Evolutionary conservation across 768 basidiomycete species (phyloP).

Genomic region (Rhizopogon salebrosus): DNA sequence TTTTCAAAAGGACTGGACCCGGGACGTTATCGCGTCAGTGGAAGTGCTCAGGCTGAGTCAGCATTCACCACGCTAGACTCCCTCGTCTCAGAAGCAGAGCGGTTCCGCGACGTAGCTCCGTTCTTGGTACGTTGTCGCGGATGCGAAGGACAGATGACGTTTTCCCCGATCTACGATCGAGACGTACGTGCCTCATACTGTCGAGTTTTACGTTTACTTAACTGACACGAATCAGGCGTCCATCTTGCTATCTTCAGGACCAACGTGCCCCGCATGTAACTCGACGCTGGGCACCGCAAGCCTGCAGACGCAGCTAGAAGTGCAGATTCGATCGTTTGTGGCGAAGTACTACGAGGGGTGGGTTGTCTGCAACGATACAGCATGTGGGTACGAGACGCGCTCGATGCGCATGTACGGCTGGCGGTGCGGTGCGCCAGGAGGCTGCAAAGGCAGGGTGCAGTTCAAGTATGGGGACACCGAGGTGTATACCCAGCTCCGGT

Average conservation of each 20-base stretch:
- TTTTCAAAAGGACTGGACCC: conserved; percentile 50
- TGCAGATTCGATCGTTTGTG: conserved; percentile 76
- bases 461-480: conserved; percentile 75
- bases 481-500: conserved; percentile 88
- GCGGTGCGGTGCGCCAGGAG: conserved; percentile 53
- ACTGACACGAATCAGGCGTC: conserved; percentile 44
- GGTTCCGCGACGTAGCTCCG: conserved; percentile 72
- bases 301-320: conserved; percentile 79
- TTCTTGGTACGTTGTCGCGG: conserved; percentile 73
- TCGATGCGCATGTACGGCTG: conserved; percentile 92
- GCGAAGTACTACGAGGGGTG: conserved; percentile 84
- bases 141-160: conserved; percentile 59
- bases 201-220: neutral
- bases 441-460: conserved; percentile 9
- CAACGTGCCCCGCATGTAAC: conserved; percentile 67
- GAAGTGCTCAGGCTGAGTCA: conserved; percentile 47
- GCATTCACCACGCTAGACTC: conserved; percentile 81
- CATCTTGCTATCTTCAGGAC: conserved; percentile 59
- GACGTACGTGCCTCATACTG: conserved; percentile 35
- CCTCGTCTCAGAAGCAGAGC: conserved; percentile 80
- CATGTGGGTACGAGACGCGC: conserved; percentile 80
- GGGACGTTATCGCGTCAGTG: conserved; percentile 42
- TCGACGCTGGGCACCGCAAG: conserved; percentile 49
- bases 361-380: conserved; percentile 82
- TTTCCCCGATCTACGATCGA: conserved; percentile 54